phyloP scores from a whole-genome alignment of 805 yeast genomes.

The Cyberlindnera meyerae region DNA sequence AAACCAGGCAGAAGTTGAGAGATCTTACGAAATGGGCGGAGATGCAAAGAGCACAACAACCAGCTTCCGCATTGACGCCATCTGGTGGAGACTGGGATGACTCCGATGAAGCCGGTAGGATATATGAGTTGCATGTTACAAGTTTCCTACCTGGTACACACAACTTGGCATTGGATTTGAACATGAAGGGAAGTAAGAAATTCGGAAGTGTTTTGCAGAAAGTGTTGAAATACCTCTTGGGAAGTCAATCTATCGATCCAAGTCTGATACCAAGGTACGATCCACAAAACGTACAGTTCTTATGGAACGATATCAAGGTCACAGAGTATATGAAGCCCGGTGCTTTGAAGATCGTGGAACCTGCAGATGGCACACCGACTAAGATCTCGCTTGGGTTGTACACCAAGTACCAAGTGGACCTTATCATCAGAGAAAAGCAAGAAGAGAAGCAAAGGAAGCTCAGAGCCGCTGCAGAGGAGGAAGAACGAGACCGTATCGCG shows the following conservation, averaged over 20 bases:
- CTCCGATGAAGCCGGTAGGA: conserved; percentile 3
- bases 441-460: conserved; percentile 16
- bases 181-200: conserved; percentile 18
- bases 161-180: conserved; percentile 6
- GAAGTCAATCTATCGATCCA: conserved; percentile 2
- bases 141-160: conserved; percentile 22
- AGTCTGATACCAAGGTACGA: conserved; percentile 3
- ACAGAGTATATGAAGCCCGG: conserved; percentile 24
- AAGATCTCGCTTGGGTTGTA: conserved; percentile 17
- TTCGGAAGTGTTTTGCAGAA: conserved; percentile 14
- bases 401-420: conserved; percentile 15
- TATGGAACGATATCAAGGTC: conserved; percentile 21
- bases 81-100: neutral
- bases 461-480: conserved; percentile 26
- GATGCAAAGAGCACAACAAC: neutral
- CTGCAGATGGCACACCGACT: conserved; percentile 10
- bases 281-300: conserved; percentile 13
- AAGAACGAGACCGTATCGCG: conserved; percentile 20
- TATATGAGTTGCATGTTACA: conserved; percentile 12
- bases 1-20: conserved; percentile 1
- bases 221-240: conserved; percentile 9
- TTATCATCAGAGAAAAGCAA: conserved; percentile 8
- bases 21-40: conserved; percentile 1
- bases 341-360: conserved; percentile 14
- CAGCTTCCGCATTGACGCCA: neutral